Base-by-base conservation (phyloP, 2,329 filamentous ascomycete species). In the Trichoderma asperellum region DNA sequence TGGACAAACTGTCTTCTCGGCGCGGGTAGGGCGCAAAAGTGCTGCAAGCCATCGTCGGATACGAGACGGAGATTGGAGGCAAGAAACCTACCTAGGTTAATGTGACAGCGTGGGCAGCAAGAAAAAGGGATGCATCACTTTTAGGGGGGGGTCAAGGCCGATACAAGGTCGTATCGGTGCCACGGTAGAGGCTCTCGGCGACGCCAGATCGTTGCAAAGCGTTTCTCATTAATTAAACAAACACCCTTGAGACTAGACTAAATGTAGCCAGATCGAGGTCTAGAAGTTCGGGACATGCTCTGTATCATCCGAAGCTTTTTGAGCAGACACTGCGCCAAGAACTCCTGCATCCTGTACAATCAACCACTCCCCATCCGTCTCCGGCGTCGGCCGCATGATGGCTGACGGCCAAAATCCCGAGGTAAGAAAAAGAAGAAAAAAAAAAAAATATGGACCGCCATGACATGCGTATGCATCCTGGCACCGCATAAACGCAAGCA, bases 221-320 rank as follows among this genome's bases (percentile, higher is more conserved):
- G 57, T 61, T 61, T 68, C 65, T 68, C 65, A 68, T 68, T 60
- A 24, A 68, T 68, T 68, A 61, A 68, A 61, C 32, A 55, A 61
- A 60, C 34, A 61, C 16, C 35, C 40, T 57, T 67, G n/a, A 40
- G 11, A 29, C 40, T 67, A 59, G 55, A 37, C 65, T 61, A 52
- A 61, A 43, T 34, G 32, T 32, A 61, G 65, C 47, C 49, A 43
- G 32, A 49, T 61, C 35, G 65, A 68, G 57, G 65, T 68, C 65
- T 61, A 68, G 57, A 68, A 55, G 47, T 49, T 40, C 65, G 64
- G 64, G 27, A 55, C 29, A 58, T 32, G 32, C 32, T 32, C 18
- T 43, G 37, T 40, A 61, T 49, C 32, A 55, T 56, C 65, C 65
- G 43, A 61, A 61, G 57, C 32, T 43, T n/a, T 24, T 32, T 43